phyloP scores from a whole-genome alignment of 2,329 filamentous ascomycete species.

The Pseudocercospora crystallina region DNA sequence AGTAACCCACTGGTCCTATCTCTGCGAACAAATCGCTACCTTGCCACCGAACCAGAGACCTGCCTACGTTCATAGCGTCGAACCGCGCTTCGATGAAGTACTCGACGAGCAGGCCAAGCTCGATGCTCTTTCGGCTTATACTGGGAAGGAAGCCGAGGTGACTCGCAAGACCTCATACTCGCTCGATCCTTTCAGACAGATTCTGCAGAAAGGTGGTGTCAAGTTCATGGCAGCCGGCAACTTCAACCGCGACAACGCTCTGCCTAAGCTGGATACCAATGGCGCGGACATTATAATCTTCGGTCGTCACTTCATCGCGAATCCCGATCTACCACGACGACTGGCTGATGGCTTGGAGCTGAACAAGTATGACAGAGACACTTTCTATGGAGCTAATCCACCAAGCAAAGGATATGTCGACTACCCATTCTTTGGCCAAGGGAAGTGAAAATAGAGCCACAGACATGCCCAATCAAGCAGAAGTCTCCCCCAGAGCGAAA shows the following conservation, averaged over 20 bases:
- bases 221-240: constrained; percentile 43
- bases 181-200: constrained; percentile 23
- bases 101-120: constrained; percentile 28
- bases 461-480: too few species aligned
- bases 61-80: constrained; percentile 61
- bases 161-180: constrained; percentile 21
- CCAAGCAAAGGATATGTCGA: constrained; percentile 43
- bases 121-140: constrained; percentile 23
- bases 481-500: too few species aligned
- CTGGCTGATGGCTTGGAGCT: constrained; percentile 46
- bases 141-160: constrained; percentile 30
- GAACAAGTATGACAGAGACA: constrained; percentile 45
- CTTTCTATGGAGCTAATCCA: constrained; percentile 45
- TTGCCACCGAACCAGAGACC: constrained; percentile 50
- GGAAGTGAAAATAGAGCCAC: background rate
- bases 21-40: constrained; percentile 44
- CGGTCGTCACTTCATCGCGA: constrained; percentile 50
- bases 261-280: constrained; percentile 39
- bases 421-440: constrained; percentile 39
- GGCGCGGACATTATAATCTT: constrained; percentile 47
- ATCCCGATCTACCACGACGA: constrained; percentile 49
- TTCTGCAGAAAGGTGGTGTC: constrained; percentile 28
- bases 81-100: constrained; percentile 52
- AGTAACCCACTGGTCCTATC: constrained; percentile 59
- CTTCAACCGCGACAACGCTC: constrained; percentile 39